Evolutionary conservation across 1,284 basidiomycete genomes (phyloP).

Genomic region (Ganoderma lingzhi): DNA sequence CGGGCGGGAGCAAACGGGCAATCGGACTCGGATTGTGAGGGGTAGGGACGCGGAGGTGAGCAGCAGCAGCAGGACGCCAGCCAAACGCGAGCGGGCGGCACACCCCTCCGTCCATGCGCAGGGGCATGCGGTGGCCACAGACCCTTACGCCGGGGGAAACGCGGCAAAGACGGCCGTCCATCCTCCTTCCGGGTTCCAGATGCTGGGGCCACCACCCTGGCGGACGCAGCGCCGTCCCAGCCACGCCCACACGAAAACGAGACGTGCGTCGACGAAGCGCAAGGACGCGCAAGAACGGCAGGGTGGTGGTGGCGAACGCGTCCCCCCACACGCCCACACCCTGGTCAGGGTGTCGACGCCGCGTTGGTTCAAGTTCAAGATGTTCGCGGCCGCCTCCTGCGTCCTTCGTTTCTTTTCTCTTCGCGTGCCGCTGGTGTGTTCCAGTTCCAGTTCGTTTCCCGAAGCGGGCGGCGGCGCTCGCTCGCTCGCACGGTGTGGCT

Average conservation of each 20-base stretch:
- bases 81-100: background rate
- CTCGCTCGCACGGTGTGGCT: slow-evolving; percentile 24
- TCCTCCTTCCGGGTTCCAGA: background rate
- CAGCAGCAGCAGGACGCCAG: slow-evolving; percentile 3
- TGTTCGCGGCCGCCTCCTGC: background rate
- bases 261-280: background rate
- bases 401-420: slow-evolving; percentile 6
- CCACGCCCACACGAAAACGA: background rate
- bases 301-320: background rate
- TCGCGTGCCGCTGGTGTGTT: slow-evolving; percentile 2
- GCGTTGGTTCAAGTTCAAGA: background rate
- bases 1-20: background rate
- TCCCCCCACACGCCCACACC: background rate
- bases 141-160: background rate
- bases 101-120: background rate
- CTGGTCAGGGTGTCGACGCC: background rate
- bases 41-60: background rate
- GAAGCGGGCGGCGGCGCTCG: slow-evolving; percentile 11
- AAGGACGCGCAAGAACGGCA: background rate
- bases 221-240: background rate
- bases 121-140: slow-evolving; percentile 1
- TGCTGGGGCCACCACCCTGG: background rate
- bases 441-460: slow-evolving; percentile 5
- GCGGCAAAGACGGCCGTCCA: slow-evolving; percentile 3
- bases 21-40: background rate